Base-by-base conservation (phyloP, 306 rosid genomes). In the Gastrolobium villosum region DNA sequence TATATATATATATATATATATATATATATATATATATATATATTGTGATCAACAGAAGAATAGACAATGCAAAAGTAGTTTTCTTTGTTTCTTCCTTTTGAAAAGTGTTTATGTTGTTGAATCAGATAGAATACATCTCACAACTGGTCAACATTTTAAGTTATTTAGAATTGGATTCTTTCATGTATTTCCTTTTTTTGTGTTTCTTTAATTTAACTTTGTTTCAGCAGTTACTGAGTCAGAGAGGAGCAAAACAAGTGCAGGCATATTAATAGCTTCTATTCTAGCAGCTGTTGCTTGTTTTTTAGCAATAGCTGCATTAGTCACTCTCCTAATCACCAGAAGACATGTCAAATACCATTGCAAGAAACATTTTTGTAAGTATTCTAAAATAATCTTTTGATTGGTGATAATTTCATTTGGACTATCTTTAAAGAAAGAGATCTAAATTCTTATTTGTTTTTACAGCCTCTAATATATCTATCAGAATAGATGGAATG, bases 401-500 rank as follows among this genome's bases (percentile, higher is more conserved):
- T 43, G 26, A 20, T 20, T 60, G 31, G 4, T 60, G 70, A 62
- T 49, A 46, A 9, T 70, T 32, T 65, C 41, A 59, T 40, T 49
- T 71, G 62, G 13, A 59, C 48, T 72, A 15, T 72, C 15, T 55
- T 63, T 26, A 35, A 52, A 70, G 79, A 75, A 78, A 70, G 71
- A 59, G 31, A 13, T 45, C 26, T 69, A 60, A 80, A 79, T 40
- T 45, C 49, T 46, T 50, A 7, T 75, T 79, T 4, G 30, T 39
- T 65, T 86, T 71, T 79, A 88, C 97, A 95, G 99, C 89, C 15
- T 86, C 92, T 8, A 87, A 41, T 84, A 44, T 82, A 75, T 45
- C 77, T 31, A 77, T 92, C 67, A 92, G 83, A 85, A 85, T 95
- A 76, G 98, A 91, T 37, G 99, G 97, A 10, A 84, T 95, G 66